Evolutionary conservation across 805 yeast genomes (phyloP).

Genomic region (Candida sithepensis): DNA sequence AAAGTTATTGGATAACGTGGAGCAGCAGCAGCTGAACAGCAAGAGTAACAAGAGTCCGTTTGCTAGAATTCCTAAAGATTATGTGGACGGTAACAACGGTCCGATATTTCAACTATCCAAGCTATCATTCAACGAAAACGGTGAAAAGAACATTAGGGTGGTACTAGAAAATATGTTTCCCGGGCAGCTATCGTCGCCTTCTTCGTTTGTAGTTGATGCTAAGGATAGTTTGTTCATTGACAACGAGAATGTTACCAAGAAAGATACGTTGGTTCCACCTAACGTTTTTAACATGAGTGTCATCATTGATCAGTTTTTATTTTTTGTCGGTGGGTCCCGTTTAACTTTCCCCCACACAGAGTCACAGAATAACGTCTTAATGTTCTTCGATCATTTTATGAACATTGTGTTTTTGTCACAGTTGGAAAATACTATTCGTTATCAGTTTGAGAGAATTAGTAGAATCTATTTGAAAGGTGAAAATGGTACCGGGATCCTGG

Average conservation of each 20-base stretch:
- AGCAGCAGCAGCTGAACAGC: constrained; percentile 13
- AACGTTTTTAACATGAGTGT: constrained; percentile 78
- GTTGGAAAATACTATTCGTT: constrained; percentile 51
- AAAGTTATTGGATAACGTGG: constrained; percentile 22
- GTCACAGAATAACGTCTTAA: constrained; percentile 24
- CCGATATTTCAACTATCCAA: constrained; percentile 35
- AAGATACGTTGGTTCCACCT: constrained; percentile 64
- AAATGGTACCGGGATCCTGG: constrained; percentile 20
- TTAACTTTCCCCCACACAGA: constrained; percentile 33
- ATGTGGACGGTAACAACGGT: constrained; percentile 12
- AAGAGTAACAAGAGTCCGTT: constrained; percentile 19
- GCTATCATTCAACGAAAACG: constrained; percentile 32
- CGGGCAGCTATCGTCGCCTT: constrained; percentile 34
- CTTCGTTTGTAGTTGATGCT: constrained; percentile 13
- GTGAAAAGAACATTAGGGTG: constrained; percentile 35
- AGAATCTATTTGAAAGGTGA: constrained; percentile 30
- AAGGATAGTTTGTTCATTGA: constrained; percentile 49
- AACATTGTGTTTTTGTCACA: constrained; percentile 58
- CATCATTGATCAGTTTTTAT: constrained; percentile 66
- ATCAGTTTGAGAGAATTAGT: constrained; percentile 47
- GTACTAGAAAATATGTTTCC: constrained; percentile 66
- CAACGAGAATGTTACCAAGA: constrained; percentile 50
- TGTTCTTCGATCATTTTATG: constrained; percentile 65
- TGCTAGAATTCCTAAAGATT: constrained; percentile 20
- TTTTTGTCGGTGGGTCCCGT: constrained; percentile 60